These are phyloP conservation scores for Daldinia bambusicola DNA, from an alignment of 495 filamentous ascomycete species.

Conservation along the genomic window DNA sequence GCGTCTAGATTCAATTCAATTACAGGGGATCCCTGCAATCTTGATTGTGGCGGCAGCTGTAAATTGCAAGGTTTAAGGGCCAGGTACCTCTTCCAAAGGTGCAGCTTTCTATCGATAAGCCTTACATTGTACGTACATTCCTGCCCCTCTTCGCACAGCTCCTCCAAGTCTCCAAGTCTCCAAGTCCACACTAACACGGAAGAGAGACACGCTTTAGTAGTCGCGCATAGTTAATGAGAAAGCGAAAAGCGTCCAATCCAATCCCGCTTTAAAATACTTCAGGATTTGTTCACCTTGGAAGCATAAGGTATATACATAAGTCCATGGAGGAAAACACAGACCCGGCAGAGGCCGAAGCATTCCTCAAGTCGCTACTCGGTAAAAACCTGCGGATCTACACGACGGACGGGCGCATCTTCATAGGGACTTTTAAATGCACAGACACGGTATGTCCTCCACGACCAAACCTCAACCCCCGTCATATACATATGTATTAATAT, in stretches of 20 bases:
- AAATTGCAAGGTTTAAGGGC: background rate
- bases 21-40: conserved; percentile 11
- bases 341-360: conserved; percentile 53
- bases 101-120: conserved; percentile 38
- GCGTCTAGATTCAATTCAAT: conserved; percentile 15
- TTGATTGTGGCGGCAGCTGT: conserved; percentile 9
- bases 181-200: background rate
- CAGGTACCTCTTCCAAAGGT: background rate
- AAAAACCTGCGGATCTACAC: conserved; percentile 81
- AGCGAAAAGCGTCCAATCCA: background rate
- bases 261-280: background rate
- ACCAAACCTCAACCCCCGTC: no score
- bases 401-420: conserved; percentile 87
- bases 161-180: background rate
- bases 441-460: conserved; percentile 86
- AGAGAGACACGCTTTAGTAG: background rate
- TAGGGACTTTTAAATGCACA: conserved; percentile 91
- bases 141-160: conserved; percentile 10
- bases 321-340: conserved; percentile 37
- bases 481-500: conserved; percentile 2
- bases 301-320: background rate
- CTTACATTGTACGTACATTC: background rate
- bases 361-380: conserved; percentile 66
- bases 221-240: background rate
- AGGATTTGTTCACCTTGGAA: background rate